A percentile compares a stretch with the other conserved stretches of the same genome.
Evolutionary conservation across 805 yeast genomes (phyloP).

Genomic region (Sugiyamaella smithiae): DNA sequence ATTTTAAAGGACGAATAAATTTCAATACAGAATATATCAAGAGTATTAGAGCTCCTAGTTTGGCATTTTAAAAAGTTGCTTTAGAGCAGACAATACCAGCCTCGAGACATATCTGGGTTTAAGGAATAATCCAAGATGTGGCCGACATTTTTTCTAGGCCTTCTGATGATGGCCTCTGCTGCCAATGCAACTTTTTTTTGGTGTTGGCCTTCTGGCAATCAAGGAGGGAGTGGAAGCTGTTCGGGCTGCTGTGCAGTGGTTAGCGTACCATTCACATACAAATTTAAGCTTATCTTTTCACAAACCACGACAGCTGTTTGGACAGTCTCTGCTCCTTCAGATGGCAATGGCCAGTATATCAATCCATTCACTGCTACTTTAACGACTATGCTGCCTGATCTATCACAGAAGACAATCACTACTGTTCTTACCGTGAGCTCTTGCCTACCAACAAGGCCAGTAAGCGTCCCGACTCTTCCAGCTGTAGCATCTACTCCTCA

Average conservation of each 20-base stretch:
- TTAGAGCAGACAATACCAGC: too few species aligned
- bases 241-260: slow-evolving; percentile 33
- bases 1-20: too few species aligned
- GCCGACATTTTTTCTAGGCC: slow-evolving; percentile 15
- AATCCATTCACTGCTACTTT: slow-evolving; percentile 24
- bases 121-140: slow-evolving; percentile 12
- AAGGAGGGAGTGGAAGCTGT: slow-evolving; percentile 25
- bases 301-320: slow-evolving; percentile 21
- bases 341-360: slow-evolving; percentile 17
- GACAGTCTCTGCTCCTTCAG: slow-evolving; percentile 27
- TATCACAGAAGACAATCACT: slow-evolving; percentile 42
- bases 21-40: too few species aligned
- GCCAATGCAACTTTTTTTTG: slow-evolving; percentile 29
- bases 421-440: slow-evolving; percentile 25
- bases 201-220: slow-evolving; percentile 24
- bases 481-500: slow-evolving; percentile 1
- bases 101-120: too few species aligned
- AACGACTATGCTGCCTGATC: slow-evolving; percentile 44
- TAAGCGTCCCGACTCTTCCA: slow-evolving; percentile 15
- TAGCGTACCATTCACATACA: slow-evolving; percentile 26
- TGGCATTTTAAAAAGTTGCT: too few species aligned
- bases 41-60: too few species aligned
- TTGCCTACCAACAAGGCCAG: slow-evolving; percentile 21
- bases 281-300: slow-evolving; percentile 17
- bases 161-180: slow-evolving; percentile 13